These are phyloP conservation scores for Orychophragmus violaceus DNA, from an alignment of 345 rosid genomes.

Conservation along the genomic window DNA sequence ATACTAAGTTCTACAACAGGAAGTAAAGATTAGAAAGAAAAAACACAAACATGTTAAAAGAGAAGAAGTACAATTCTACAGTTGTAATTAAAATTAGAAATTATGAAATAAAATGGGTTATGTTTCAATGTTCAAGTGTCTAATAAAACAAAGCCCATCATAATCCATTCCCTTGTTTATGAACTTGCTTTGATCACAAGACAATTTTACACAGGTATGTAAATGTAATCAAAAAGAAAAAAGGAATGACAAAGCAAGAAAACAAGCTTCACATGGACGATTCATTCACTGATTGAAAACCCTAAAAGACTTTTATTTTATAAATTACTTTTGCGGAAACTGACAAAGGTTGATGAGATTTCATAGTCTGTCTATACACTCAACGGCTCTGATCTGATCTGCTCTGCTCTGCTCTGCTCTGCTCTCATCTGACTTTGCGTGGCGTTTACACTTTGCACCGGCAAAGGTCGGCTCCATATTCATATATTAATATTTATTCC, in stretches of 20 bases:
- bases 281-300: slow-evolving; percentile 10
- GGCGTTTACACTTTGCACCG: slow-evolving; percentile 15
- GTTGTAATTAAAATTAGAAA: not conserved
- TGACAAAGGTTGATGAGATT: slow-evolving; percentile 20
- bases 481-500: not conserved
- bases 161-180: not conserved
- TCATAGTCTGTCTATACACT: not conserved
- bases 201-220: not conserved
- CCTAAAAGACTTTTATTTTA: not conserved
- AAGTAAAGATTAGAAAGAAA: not conserved
- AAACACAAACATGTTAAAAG: not conserved
- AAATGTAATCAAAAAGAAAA: not conserved
- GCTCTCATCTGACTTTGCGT: slow-evolving; percentile 22
- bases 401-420: not conserved
- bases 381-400: slow-evolving; percentile 8
- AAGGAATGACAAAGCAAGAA: not conserved
- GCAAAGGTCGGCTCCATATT: slow-evolving; percentile 12
- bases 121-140: not conserved
- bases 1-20: not conserved
- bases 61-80: not conserved
- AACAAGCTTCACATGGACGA: slow-evolving; percentile 32
- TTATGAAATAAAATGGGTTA: not conserved
- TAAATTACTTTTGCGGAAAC: slow-evolving; percentile 7
- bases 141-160: too few species aligned
- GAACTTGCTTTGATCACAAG: not conserved